A percentile compares a stretch with the other conserved stretches of the same genome.
These are phyloP conservation scores for Carex littledalei DNA, from an alignment of 176 grass and related monocot genomes.

Conservation along the genomic window DNA sequence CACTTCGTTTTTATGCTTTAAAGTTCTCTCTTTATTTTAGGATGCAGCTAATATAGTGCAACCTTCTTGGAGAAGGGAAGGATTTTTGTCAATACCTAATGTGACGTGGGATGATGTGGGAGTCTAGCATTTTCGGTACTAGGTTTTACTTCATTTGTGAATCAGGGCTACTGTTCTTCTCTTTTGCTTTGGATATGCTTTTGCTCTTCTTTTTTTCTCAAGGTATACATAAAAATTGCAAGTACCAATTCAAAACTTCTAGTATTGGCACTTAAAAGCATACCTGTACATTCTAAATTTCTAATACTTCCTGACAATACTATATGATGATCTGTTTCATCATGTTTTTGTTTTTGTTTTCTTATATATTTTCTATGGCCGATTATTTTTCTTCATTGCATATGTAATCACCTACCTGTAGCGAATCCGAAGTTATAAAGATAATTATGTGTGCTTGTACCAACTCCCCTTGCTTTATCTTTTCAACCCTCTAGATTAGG, in stretches of 20 bases:
- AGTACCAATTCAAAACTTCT: background rate
- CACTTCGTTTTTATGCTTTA: background rate
- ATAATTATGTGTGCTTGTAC: constrained; percentile 79
- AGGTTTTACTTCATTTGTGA: background rate
- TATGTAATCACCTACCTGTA: constrained; percentile 56
- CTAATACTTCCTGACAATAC: background rate
- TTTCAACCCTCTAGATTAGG: background rate
- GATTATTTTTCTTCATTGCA: constrained; percentile 14
- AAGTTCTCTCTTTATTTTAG: constrained; percentile 25
- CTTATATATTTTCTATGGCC: background rate
- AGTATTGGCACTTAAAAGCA: background rate
- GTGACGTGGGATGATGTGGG: constrained; percentile 92
- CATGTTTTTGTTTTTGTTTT: background rate
- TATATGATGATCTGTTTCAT: background rate
- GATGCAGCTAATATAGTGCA: constrained; percentile 84
- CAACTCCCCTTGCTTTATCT: constrained; percentile 61
- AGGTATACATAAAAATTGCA: background rate
- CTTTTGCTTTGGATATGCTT: background rate
- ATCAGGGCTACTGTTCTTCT: background rate
- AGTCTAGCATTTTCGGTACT: constrained; percentile 1
- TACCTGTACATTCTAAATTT: background rate
- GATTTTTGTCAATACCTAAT: constrained; percentile 93
- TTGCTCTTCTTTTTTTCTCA: background rate
- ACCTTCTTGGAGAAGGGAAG: constrained; percentile 95
- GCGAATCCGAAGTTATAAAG: constrained; percentile 79